phyloP scores from a whole-genome alignment of 2,329 filamentous ascomycete species.

The Ascochyta pisi region DNA sequence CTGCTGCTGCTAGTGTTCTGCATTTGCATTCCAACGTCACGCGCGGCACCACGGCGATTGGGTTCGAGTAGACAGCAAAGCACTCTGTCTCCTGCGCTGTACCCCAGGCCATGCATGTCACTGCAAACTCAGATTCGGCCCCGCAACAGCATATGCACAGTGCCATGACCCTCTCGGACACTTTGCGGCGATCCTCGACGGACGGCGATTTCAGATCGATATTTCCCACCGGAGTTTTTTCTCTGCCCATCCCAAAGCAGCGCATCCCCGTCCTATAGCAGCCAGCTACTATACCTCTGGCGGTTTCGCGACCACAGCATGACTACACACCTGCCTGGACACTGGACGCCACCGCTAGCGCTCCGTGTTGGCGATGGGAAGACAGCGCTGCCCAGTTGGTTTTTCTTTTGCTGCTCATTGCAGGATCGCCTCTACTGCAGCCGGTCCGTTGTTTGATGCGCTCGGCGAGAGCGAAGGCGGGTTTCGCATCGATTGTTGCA shows the following conservation, averaged over 20 bases:
- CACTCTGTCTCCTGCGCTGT: constrained; percentile 11
- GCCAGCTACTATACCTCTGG: constrained; percentile 31
- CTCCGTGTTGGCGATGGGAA: constrained; percentile 31
- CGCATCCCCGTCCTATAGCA: constrained; percentile 31
- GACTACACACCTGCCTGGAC: constrained; percentile 22
- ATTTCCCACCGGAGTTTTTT: constrained; percentile 47
- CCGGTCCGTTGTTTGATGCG: constrained; percentile 39
- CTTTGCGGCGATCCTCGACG: constrained; percentile 47
- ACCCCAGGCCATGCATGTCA: constrained; percentile 33
- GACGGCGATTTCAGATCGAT: constrained; percentile 23
- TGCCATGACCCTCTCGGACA: constrained; percentile 35
- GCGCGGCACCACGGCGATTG: constrained; percentile 12
- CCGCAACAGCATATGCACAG: constrained; percentile 34
- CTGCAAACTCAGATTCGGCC: constrained; percentile 36
- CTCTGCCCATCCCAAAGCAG: constrained; percentile 32
- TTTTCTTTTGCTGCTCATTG: constrained; percentile 19
- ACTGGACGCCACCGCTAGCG: constrained; percentile 37
- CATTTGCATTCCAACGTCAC: constrained; percentile 9
- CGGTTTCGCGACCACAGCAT: constrained; percentile 34
- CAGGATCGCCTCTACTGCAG: constrained; percentile 32
- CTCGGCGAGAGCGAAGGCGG: constrained; percentile 11
- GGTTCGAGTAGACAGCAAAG: constrained; percentile 16
- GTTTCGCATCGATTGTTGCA: constrained; percentile 2
- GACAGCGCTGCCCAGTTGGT: constrained; percentile 22
- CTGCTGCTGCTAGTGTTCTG: constrained; percentile 4